Evolutionary conservation across 2,329 filamentous ascomycete genomes (phyloP).

Genomic region (Colletotrichum kahawae): DNA sequence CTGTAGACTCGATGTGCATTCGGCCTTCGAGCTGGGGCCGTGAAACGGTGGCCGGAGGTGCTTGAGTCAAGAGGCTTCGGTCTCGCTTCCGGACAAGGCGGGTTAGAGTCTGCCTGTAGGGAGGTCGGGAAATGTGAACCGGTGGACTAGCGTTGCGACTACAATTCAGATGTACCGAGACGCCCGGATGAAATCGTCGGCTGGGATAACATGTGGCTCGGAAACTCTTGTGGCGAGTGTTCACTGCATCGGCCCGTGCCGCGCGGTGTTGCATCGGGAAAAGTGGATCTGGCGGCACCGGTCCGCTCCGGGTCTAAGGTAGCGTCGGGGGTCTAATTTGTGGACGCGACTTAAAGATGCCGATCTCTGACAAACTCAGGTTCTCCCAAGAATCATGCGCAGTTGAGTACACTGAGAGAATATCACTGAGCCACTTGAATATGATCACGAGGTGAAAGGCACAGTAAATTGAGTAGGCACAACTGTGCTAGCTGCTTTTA

Average conservation of each 20-base stretch:
- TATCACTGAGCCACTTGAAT: accelerated
- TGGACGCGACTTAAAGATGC: not conserved
- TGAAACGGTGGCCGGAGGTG: not conserved
- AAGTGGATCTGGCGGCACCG: not conserved
- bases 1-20: accelerated
- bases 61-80: not conserved
- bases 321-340: not conserved
- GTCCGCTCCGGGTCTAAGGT: not conserved
- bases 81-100: not conserved
- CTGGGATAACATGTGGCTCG: not conserved
- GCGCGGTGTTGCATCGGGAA: not conserved
- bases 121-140: too few relatives aligned
- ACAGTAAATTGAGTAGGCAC: not conserved
- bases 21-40: accelerated
- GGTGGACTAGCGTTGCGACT: too few relatives aligned
- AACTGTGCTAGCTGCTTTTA: not conserved
- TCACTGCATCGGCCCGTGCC: not conserved
- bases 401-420: accelerated
- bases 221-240: not conserved
- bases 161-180: too few relatives aligned
- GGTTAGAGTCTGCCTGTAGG: not conserved
- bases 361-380: not conserved
- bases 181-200: too few relatives aligned
- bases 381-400: accelerated
- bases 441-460: not conserved